These are phyloP conservation scores for Rhinocladiella mackenziei DNA, from an alignment of 2,329 filamentous ascomycete genomes.

Conservation along the genomic window DNA sequence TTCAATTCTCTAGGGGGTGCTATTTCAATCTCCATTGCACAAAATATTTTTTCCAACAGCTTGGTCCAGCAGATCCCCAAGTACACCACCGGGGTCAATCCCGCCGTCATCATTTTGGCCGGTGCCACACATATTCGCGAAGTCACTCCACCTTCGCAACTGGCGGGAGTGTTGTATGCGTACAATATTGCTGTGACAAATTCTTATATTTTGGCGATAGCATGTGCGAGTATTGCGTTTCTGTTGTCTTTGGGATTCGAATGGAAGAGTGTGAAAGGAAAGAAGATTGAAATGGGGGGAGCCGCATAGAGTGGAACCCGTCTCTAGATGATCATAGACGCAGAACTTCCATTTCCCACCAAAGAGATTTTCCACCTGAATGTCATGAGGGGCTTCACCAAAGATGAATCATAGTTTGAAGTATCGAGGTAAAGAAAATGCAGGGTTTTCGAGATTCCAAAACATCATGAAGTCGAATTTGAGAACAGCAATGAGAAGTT, in stretches of 20 bases:
- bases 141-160: constrained; percentile 35
- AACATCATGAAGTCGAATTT: constrained; percentile 18
- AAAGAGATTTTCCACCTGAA: too few species aligned
- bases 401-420: neutral
- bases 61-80: constrained; percentile 52
- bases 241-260: constrained; percentile 28
- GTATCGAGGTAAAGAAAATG: constrained; percentile 2
- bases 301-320: too few species aligned
- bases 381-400: too few species aligned
- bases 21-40: constrained; percentile 60
- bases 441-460: constrained; percentile 12
- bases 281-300: constrained; percentile 26
- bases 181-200: constrained; percentile 33
- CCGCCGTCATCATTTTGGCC: constrained; percentile 36
- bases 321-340: too few species aligned
- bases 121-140: constrained; percentile 44
- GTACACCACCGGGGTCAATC: constrained; percentile 39
- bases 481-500: constrained; percentile 5
- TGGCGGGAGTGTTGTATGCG: constrained; percentile 36
- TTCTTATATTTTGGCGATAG: constrained; percentile 27
- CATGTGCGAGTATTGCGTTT: constrained; percentile 25
- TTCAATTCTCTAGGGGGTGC: constrained; percentile 64
- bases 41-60: constrained; percentile 65
- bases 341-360: too few species aligned
- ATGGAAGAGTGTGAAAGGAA: constrained; percentile 31